Evolutionary conservation across 768 basidiomycete species (phyloP).

Genomic region (Trametes gibbosa): DNA sequence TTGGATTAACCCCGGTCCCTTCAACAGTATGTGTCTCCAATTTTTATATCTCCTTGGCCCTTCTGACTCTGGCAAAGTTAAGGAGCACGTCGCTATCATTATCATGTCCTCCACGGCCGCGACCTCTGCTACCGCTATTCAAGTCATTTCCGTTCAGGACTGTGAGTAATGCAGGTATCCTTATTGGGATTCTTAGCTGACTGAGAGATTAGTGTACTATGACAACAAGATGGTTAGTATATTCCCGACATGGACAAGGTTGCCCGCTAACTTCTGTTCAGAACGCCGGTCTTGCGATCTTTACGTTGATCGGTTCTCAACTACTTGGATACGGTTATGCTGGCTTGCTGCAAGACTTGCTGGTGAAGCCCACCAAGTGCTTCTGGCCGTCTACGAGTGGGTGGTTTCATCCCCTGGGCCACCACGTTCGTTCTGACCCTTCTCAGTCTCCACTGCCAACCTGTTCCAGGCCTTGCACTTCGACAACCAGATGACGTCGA

Average conservation of each 20-base stretch:
- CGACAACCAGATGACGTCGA: slow-evolving; percentile 36
- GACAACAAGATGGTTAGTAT: slow-evolving; percentile 31
- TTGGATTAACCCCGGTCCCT: slow-evolving; percentile 38
- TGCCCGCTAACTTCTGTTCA: neutral
- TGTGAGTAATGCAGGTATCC: slow-evolving; percentile 21
- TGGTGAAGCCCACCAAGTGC: slow-evolving; percentile 48
- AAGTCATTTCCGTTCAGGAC: slow-evolving; percentile 33
- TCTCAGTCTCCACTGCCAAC: slow-evolving; percentile 26
- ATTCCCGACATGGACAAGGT: neutral
- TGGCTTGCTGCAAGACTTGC: slow-evolving; percentile 40
- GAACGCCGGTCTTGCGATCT: slow-evolving; percentile 33
- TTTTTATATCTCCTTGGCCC: neutral
- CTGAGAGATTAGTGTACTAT: slow-evolving; percentile 34
- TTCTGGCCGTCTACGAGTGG: slow-evolving; percentile 31
- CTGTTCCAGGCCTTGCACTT: slow-evolving; percentile 37
- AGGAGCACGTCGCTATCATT: slow-evolving; percentile 37
- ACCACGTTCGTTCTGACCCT: neutral
- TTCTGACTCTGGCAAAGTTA: slow-evolving; percentile 21
- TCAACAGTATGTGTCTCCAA: slow-evolving; percentile 32
- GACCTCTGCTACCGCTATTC: slow-evolving; percentile 31
- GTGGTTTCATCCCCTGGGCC: slow-evolving; percentile 16
- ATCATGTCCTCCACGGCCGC: slow-evolving; percentile 37
- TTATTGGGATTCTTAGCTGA: neutral
- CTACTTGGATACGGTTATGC: slow-evolving; percentile 35
- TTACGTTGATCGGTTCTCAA: slow-evolving; percentile 36